A percentile compares a stretch with the other conserved stretches of the same genome.
Evolutionary conservation across 108 stramenopile genomes (phyloP).

Genomic region (Pseudonitzschia multistriata): DNA sequence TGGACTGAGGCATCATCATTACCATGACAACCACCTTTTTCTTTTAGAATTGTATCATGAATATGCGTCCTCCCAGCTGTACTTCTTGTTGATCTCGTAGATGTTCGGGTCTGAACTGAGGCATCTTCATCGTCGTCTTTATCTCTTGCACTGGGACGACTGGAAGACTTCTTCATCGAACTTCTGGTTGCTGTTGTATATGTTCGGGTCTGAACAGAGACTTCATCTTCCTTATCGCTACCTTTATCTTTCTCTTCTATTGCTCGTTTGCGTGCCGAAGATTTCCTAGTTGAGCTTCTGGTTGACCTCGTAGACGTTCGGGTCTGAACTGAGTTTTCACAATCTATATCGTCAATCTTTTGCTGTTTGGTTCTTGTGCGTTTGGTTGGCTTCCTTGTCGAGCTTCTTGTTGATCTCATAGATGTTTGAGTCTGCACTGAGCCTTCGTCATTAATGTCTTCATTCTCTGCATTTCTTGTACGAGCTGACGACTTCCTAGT

Average conservation of each 20-base stretch:
- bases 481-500: neutral
- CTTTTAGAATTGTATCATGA: neutral
- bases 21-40: neutral
- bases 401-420: slow-evolving; percentile 10
- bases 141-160: neutral
- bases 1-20: slow-evolving; percentile 2
- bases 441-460: slow-evolving; percentile 2
- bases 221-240: neutral
- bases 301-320: neutral
- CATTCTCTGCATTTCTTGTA: neutral
- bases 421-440: slow-evolving; percentile 7
- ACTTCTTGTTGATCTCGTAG: neutral
- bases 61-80: neutral
- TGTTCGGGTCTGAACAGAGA: slow-evolving; percentile 3
- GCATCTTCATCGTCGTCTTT: neutral
- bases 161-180: neutral
- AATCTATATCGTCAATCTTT: neutral
- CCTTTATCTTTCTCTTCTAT: neutral
- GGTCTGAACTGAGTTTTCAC: neutral
- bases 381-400: neutral
- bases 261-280: neutral
- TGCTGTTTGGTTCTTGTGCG: neutral
- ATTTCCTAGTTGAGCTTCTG: neutral
- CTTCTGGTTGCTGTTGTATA: neutral
- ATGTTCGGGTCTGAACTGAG: slow-evolving; percentile 1